Evolutionary conservation across 1,284 basidiomycete genomes (phyloP).

Genomic region (Farysia itapuensis): DNA sequence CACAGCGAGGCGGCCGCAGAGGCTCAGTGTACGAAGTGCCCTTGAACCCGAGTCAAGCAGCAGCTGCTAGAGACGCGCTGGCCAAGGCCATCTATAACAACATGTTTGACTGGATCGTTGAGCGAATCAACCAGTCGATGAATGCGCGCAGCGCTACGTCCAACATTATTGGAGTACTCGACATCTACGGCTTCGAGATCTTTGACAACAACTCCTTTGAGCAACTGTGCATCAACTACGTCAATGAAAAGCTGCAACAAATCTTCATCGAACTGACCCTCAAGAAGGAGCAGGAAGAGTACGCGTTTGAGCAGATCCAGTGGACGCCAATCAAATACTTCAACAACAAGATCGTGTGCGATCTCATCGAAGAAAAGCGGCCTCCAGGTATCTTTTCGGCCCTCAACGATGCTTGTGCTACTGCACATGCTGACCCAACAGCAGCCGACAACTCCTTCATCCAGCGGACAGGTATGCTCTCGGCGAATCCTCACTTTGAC

Average conservation of each 20-base stretch:
- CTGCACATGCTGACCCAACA: slow-evolving; percentile 92
- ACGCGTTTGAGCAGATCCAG: slow-evolving; percentile 95
- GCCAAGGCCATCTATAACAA: slow-evolving; percentile 98
- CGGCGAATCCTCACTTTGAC: slow-evolving; percentile 71
- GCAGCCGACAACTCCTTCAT: slow-evolving; percentile 97
- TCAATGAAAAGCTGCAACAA: slow-evolving; percentile 97
- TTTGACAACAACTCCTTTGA: slow-evolving; percentile 99
- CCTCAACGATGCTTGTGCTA: slow-evolving; percentile 96
- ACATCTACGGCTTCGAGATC: slow-evolving; percentile 90
- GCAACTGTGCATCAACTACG: slow-evolving; percentile 99
- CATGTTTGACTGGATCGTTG: slow-evolving; percentile 99
- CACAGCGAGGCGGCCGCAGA: slow-evolving; percentile 73
- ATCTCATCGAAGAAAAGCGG: slow-evolving; percentile 91
- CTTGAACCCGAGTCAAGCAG: slow-evolving; percentile 87
- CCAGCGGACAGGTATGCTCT: slow-evolving; percentile 74
- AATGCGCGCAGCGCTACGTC: slow-evolving; percentile 71
- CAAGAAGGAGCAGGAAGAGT: slow-evolving; percentile 99
- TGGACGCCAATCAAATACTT: slow-evolving; percentile 88
- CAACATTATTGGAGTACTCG: slow-evolving; percentile 94
- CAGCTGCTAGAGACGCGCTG: slow-evolving; percentile 84
- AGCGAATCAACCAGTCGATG: slow-evolving; percentile 93
- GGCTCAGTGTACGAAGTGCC: slow-evolving; percentile 97
- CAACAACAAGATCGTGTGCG: slow-evolving; percentile 77
- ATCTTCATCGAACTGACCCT: slow-evolving; percentile 97
- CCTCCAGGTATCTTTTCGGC: slow-evolving; percentile 98